Conservation (phyloP, 78 protist genomes). For the Dictyostelium intermedium region DNA sequence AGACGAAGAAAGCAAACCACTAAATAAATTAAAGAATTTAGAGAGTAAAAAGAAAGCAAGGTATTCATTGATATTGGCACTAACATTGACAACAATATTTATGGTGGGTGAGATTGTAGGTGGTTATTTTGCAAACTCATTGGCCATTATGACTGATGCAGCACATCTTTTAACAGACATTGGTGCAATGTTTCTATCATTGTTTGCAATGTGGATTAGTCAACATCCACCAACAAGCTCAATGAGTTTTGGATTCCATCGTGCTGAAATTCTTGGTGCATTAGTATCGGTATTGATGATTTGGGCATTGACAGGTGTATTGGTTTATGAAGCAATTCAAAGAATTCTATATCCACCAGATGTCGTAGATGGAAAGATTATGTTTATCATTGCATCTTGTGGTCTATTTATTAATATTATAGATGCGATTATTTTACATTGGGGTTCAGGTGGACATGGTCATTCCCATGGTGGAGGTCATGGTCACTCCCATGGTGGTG, state of each 20-base stretch:
- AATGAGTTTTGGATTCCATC: slow-evolving; percentile 62
- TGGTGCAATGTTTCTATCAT: slow-evolving; percentile 73
- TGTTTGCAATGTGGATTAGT: slow-evolving; percentile 77
- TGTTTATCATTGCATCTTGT: slow-evolving; percentile 83
- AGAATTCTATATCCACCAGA: slow-evolving; percentile 78
- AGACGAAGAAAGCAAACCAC: not conserved
- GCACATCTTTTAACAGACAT: slow-evolving; percentile 77
- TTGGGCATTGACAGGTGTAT: slow-evolving; percentile 90
- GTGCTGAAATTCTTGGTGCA: slow-evolving; percentile 90
- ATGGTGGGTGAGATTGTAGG: slow-evolving; percentile 80
- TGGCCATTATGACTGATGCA: slow-evolving; percentile 83
- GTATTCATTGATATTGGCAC: not conserved
- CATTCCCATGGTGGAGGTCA: slow-evolving; percentile 58
- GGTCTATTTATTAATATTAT: slow-evolving; percentile 83
- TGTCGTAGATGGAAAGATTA: slow-evolving; percentile 80
- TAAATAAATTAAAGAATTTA: not conserved
- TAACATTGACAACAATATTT: slow-evolving; percentile 54
- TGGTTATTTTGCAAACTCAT: slow-evolving; percentile 66
- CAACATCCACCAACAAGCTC: slow-evolving; percentile 37
- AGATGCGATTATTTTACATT: slow-evolving; percentile 32
- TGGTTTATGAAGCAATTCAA: slow-evolving; percentile 81
- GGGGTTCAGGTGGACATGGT: slow-evolving; percentile 55
- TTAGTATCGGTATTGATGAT: slow-evolving; percentile 83
- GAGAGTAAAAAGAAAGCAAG: slow-evolving; percentile 60
- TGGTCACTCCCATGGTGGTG: slow-evolving; percentile 45